Evolutionary conservation across 768 basidiomycete genomes (phyloP), one percentile per base, ranked within the genome.

Genomic region (Trametes coccinea): DNA sequence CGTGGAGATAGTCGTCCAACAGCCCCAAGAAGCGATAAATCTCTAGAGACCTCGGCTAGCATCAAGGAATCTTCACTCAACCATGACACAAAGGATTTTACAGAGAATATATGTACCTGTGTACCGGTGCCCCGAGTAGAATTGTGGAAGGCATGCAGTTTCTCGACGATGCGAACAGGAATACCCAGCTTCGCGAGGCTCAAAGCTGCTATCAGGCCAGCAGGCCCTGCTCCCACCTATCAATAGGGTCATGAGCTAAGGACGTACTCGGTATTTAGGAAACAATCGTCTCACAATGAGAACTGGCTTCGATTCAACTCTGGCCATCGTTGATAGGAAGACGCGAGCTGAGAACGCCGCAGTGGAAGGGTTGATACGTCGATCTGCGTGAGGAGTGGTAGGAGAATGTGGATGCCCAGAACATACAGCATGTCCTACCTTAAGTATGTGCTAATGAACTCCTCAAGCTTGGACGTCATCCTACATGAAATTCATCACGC

Each of bases 81-180:
- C 39, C 39, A 39, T 17, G 16, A 22, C 22, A 22, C 22, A 22
- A 22, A 22, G 22, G 22, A 22, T 22, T 22, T 22, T 22, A 22
- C 6, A 37, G 27, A 39, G 10, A 14, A 13, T n/a, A 48, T 4
- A n/a, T 64, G 3, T 27, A 76, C 75, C 53, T 63, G 61, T 30
- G 73, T 51, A 8, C 69, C 73, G 10, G 67, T n/a, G 0, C 72
- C 76, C 6, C 74, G 68, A 5, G 66, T 63, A 13, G 72, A 71
- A 2, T 55, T 53, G 11, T 69, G 67, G 47, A 66, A 67, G 0
- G 51, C 55, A 0, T 55, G 41, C 4, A 46, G 48, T n/a, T 65
- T 68, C 31, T 70, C 69, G 14, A 69, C 62, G 50, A 71, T 47
- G 34, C 68, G 66, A 3, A 71, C 63, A 3, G 63, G 62, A 4